Conservation (phyloP, 441 rosid genomes). For the Arabidopsis lyrata region DNA sequence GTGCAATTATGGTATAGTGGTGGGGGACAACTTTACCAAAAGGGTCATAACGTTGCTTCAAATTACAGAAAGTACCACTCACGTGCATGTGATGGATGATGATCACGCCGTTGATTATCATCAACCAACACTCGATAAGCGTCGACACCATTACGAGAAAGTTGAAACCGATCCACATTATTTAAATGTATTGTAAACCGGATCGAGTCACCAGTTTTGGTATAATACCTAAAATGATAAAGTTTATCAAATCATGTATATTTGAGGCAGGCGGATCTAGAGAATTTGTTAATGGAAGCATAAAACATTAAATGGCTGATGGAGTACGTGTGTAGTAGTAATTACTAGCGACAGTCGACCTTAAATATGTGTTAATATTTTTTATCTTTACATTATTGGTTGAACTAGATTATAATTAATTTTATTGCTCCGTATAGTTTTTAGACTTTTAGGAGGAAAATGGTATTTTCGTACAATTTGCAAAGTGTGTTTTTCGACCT, state of each 20-base stretch:
- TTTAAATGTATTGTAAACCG: constrained; percentile 1
- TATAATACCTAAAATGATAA: background rate
- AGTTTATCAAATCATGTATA: constrained; percentile 8
- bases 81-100: constrained; percentile 46
- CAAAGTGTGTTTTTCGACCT: too few species aligned
- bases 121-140: constrained; percentile 21
- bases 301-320: background rate
- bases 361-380: background rate
- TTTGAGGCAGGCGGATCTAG: background rate
- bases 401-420: background rate
- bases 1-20: constrained; percentile 47
- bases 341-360: background rate
- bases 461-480: too few species aligned
- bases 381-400: background rate
- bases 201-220: background rate
- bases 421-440: background rate
- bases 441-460: too few species aligned
- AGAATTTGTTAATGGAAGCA: background rate
- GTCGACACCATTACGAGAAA: constrained; percentile 14
- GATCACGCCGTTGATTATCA: constrained; percentile 41
- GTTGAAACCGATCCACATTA: constrained; percentile 17
- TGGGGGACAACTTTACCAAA: constrained; percentile 41
- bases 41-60: constrained; percentile 38
- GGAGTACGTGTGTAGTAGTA: background rate
- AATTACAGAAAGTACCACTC: constrained; percentile 42